Base-by-base conservation (phyloP, 78 protist genomes). In the slime mould (Dictyostelium discoideum) region DNA sequence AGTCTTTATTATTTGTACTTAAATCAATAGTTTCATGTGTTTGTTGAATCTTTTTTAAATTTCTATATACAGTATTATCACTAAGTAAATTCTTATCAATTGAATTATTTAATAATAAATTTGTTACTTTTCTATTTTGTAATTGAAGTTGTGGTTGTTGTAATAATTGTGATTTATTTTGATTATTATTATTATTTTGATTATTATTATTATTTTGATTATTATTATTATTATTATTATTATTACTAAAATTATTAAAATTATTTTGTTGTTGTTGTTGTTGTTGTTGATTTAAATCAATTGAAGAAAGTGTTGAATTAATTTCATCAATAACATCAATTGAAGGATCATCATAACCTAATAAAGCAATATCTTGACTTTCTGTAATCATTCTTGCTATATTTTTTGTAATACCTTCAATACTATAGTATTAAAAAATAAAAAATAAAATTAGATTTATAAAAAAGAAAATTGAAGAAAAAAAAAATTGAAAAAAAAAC, bases 351-450 rank as follows among this genome's bases (percentile, higher is more conserved):
- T 86, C 72, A 82, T 67, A 29, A 80, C 79, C 48, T 65, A 22
- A 40, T 90, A 86, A 90, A 82, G 77, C 95, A 48, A 90, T 90
- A 82, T 90, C 95, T 73, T 90, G 95, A 90, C 88, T 82, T 39
- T 90, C 95, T 54, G 95, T 90, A 46, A 90, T 67, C 24, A 90
- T 22, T 82, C 95, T 90, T 40, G 85, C 85, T 40, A 90, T 90
- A 82, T 44, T 82, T 69, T 54, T 90, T 50, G 95, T 90, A 24
- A 90, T 90, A 14, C 72, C n/a, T 42, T 85, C 89, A 54, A 90
- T 42, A n/a, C 94, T 88, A 16, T 57, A 42, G 46, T 4, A 50
- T 50, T 3, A 24, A 10, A 73, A 72, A n/a, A 84, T 6, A n/a
- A 32, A 8, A 67, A 44, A 42, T 5, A 44, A 11, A 3, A 69